phyloP scores from a whole-genome alignment of 352 stramenopile genomes.

The Pythium phragmitis region DNA sequence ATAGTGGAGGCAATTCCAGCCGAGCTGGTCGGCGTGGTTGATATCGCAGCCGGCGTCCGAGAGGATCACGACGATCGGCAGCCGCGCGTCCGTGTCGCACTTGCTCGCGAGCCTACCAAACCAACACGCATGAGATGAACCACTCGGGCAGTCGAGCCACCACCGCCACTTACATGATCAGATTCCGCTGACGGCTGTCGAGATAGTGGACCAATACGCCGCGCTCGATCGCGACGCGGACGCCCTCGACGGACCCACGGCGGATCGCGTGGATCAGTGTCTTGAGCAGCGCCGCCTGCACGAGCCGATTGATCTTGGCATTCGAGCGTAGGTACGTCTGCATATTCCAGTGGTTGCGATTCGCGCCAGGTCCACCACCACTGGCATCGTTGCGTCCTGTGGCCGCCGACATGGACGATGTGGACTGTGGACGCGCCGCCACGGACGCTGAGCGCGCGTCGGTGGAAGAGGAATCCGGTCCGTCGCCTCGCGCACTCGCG shows the following conservation, averaged over 20 bases:
- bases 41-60: conserved; percentile 83
- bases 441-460: conserved; percentile 5
- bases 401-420: conserved; percentile 18
- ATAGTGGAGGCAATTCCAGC: conserved; percentile 87
- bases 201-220: conserved; percentile 75
- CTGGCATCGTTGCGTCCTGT: conserved; percentile 1
- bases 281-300: conserved; percentile 83
- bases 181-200: conserved; percentile 73
- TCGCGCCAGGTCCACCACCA: not conserved
- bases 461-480: not conserved
- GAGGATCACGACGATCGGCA: conserved; percentile 85
- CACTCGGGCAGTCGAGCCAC: too few species aligned
- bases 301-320: conserved; percentile 64
- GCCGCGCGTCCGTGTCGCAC: conserved; percentile 75
- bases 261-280: conserved; percentile 83
- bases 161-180: conserved; percentile 62
- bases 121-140: not conserved
- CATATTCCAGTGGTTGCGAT: conserved; percentile 21
- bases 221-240: conserved; percentile 84
- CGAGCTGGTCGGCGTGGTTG: conserved; percentile 79
- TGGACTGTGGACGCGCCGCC: conserved; percentile 7
- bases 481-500: conserved; percentile 21
- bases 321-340: conserved; percentile 40
- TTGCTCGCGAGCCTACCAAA: conserved; percentile 61
- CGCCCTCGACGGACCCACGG: conserved; percentile 71